Evolutionary conservation across 331 rosid genomes (phyloP).

Genomic region (Malus hybrid): DNA sequence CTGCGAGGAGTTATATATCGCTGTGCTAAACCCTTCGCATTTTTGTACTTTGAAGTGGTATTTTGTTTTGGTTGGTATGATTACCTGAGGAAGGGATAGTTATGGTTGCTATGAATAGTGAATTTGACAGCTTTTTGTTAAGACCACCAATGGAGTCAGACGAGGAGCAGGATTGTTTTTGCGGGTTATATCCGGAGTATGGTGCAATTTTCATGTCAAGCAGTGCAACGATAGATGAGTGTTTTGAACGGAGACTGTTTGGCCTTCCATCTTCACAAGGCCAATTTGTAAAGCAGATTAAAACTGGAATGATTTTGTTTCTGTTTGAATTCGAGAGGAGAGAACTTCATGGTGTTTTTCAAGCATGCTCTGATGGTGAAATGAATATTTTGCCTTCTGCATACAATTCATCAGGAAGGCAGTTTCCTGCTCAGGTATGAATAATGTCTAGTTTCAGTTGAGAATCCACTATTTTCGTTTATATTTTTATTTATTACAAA

Average conservation of each 20-base stretch:
- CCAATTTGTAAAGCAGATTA: conserved; percentile 34
- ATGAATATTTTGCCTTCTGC: conserved; percentile 43
- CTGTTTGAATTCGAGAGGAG: conserved; percentile 50
- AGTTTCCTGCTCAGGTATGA: conserved; percentile 62
- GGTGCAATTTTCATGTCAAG: conserved; percentile 75
- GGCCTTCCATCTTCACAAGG: conserved; percentile 35
- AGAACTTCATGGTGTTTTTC: conserved; percentile 54
- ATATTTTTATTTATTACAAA: not conserved
- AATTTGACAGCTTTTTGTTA: conserved; percentile 1
- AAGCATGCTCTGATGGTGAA: conserved; percentile 54
- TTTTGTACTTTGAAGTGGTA: not conserved
- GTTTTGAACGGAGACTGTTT: conserved; percentile 33
- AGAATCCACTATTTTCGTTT: not conserved
- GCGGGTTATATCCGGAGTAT: conserved; percentile 19
- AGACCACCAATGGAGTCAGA: not conserved
- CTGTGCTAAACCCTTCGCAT: not conserved
- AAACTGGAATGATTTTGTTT: conserved; percentile 57
- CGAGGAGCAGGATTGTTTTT: not conserved
- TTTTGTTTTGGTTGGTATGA: not conserved
- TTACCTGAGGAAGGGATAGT: not conserved
- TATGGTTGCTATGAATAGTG: not conserved
- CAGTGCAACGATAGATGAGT: conserved; percentile 30
- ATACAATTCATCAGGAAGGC: conserved; percentile 42
- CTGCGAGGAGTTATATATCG: not conserved
- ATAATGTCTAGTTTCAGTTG: not conserved